Conservation (phyloP, 768 basidiomycete species). For the Boletus speciosus region DNA sequence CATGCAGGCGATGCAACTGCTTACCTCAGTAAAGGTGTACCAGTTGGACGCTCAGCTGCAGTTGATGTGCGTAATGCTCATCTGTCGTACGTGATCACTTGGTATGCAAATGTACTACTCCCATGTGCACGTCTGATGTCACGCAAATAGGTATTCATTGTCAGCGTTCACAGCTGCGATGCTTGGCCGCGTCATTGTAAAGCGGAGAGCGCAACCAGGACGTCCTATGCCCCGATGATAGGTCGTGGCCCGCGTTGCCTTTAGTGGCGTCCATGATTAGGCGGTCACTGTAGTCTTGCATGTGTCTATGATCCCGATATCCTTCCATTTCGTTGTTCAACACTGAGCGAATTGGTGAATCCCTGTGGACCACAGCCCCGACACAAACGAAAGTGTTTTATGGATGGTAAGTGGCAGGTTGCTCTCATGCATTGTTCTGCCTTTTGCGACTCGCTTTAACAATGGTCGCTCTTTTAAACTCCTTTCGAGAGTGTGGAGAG, state of each 20-base stretch:
- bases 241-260: background rate
- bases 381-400: conserved; percentile 3
- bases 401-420: conserved; percentile 8
- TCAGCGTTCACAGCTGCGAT: conserved; percentile 82
- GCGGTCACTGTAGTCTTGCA: conserved; percentile 4
- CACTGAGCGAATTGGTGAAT: background rate
- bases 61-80: conserved; percentile 93
- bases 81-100: conserved; percentile 91
- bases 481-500: conserved; percentile 4
- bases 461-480: conserved; percentile 3
- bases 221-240: conserved; percentile 55
- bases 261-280: background rate
- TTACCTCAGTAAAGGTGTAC: conserved; percentile 65
- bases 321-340: background rate
- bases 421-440: conserved; percentile 6
- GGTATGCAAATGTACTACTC: conserved; percentile 46
- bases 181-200: conserved; percentile 66
- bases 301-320: background rate
- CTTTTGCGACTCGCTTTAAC: conserved; percentile 8
- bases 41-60: conserved; percentile 77
- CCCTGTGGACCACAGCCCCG: background rate
- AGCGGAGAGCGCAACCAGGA: conserved; percentile 46
- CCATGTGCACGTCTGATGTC: conserved; percentile 11
- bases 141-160: conserved; percentile 71
- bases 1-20: conserved; percentile 70